A percentile compares a stretch with the other conserved stretches of the same genome.
Conservation (phyloP, 2,329 filamentous ascomycete species). For the Malbranchea zuffiana region DNA sequence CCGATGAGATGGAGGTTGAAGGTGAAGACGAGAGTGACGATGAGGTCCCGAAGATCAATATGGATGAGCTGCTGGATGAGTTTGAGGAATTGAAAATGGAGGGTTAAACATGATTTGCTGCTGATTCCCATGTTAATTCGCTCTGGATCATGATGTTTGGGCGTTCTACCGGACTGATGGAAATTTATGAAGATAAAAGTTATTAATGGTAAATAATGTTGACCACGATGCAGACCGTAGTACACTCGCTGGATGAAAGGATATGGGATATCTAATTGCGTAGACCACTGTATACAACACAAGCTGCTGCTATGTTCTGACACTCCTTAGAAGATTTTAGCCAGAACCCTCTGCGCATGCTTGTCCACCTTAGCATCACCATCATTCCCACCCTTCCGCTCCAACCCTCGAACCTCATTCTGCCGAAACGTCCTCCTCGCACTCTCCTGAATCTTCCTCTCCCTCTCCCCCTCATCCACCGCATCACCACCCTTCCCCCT, state of each 20-base stretch:
- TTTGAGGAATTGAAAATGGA: constrained; percentile 75
- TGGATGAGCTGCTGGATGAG: constrained; percentile 80
- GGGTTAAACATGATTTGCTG: constrained; percentile 5
- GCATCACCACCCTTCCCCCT: constrained; percentile 17
- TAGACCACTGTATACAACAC: no score
- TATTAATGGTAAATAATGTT: no score
- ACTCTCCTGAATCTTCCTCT: constrained; percentile 14
- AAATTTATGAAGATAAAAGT: no score
- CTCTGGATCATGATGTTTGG: no score
- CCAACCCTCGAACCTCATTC: constrained; percentile 27
- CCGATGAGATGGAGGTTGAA: constrained; percentile 39
- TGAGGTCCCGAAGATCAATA: constrained; percentile 57
- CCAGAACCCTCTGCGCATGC: constrained; percentile 35
- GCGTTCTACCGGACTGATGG: no score
- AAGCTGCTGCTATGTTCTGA: no score
- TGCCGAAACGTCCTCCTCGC: constrained; percentile 32
- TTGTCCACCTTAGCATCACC: constrained; percentile 21
- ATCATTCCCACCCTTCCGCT: constrained; percentile 12
- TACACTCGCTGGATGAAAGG: no score
- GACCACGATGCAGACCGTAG: no score
- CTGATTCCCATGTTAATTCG: no score
- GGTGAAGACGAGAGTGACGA: constrained; percentile 53
- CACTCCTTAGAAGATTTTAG: constrained; percentile 39
- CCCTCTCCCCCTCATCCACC: constrained; percentile 14
- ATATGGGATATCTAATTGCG: no score